These are phyloP conservation scores for Neurospora tetrasperma DNA, from an alignment of 495 filamentous ascomycete species.

Conservation along the genomic window DNA sequence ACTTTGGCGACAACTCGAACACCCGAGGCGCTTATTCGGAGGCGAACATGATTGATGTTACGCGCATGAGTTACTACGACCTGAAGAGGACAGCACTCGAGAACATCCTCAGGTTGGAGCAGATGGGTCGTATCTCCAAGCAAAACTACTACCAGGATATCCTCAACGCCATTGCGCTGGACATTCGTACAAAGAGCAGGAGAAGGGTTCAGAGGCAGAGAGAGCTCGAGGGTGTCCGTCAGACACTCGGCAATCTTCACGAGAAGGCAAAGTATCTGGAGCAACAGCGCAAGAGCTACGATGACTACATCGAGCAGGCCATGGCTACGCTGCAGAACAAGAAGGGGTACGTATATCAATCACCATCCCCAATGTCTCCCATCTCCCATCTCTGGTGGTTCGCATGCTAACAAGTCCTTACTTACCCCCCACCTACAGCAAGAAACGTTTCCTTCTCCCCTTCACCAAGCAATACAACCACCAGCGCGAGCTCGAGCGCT, in stretches of 20 bases:
- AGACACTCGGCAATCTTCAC: slow-evolving; percentile 74
- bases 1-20: slow-evolving; percentile 57
- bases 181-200: slow-evolving; percentile 94
- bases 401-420: slow-evolving; percentile 6
- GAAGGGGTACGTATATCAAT: slow-evolving; percentile 50
- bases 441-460: slow-evolving; percentile 87
- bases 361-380: not conserved
- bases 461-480: slow-evolving; percentile 99
- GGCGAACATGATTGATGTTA: slow-evolving; percentile 78
- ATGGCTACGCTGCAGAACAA: slow-evolving; percentile 98
- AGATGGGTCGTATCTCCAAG: slow-evolving; percentile 72
- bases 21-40: slow-evolving; percentile 84
- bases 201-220: slow-evolving; percentile 80
- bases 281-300: slow-evolving; percentile 90
- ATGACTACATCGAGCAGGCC: slow-evolving; percentile 97
- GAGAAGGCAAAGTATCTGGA: slow-evolving; percentile 91
- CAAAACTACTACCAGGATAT: slow-evolving; percentile 96
- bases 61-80: slow-evolving; percentile 80
- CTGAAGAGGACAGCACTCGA: slow-evolving; percentile 89
- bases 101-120: slow-evolving; percentile 83
- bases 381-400: not conserved
- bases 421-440: slow-evolving; percentile 31
- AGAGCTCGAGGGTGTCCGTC: slow-evolving; percentile 78
- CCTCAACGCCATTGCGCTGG: slow-evolving; percentile 88
- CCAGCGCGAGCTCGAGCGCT: slow-evolving; percentile 83